Conservation (phyloP, 441 rosid species). For the Macaranga tanarius region DNA sequence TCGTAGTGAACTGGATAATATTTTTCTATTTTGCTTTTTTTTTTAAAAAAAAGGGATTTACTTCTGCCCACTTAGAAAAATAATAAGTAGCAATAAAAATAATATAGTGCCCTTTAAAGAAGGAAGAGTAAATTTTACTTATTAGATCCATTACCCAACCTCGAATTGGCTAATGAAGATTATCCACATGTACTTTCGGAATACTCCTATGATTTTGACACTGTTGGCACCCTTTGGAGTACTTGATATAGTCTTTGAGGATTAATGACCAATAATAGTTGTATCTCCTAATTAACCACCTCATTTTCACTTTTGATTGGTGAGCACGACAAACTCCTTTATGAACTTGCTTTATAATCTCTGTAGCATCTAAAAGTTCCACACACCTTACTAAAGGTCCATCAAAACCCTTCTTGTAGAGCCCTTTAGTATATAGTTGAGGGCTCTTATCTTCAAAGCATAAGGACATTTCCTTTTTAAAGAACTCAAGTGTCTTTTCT, state of each 20-base stretch:
- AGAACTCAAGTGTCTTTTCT: too few relatives aligned
- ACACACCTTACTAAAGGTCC: background rate
- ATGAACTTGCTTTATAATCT: background rate
- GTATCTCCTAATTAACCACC: background rate
- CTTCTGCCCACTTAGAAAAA: background rate
- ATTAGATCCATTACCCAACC: background rate
- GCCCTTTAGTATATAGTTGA: too few relatives aligned
- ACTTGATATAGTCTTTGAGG: background rate
- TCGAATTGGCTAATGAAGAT: background rate
- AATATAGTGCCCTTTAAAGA: background rate
- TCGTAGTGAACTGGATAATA: background rate
- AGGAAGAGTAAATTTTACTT: background rate
- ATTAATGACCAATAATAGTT: background rate
- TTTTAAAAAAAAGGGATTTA: background rate
- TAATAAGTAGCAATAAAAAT: background rate
- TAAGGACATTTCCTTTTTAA: too few relatives aligned
- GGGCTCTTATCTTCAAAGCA: too few relatives aligned
- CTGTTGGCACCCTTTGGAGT: background rate
- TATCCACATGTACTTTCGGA: too few relatives aligned
- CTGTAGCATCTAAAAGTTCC: background rate
- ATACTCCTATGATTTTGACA: too few relatives aligned
- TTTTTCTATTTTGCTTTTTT: background rate
- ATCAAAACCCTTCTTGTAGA: background rate
- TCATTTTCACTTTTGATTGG: background rate
- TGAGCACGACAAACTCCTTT: background rate